Conservation (phyloP, 1,284 basidiomycete genomes). For the Singerocomus inundabilis region DNA sequence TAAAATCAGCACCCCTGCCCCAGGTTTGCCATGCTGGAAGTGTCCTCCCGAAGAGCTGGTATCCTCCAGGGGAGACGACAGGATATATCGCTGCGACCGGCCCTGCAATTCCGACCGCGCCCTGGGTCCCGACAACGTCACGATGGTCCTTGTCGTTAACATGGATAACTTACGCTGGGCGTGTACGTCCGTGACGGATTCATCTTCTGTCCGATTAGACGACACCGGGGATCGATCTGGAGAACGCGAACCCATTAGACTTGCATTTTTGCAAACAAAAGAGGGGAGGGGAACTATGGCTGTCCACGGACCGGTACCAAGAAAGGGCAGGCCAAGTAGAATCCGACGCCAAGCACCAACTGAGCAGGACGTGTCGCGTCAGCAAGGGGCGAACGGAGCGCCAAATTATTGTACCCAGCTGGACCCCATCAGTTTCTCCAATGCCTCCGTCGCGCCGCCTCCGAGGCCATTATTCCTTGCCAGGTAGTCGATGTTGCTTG, state of each 20-base stretch:
- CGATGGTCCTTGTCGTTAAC: neutral
- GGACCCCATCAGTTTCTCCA: slow-evolving; percentile 44
- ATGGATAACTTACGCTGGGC: slow-evolving; percentile 44
- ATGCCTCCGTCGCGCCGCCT: slow-evolving; percentile 42
- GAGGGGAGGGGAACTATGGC: neutral
- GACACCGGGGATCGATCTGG: slow-evolving; percentile 60
- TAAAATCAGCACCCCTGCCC: slow-evolving; percentile 52
- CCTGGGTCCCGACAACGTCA: slow-evolving; percentile 38
- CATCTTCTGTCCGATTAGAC: slow-evolving; percentile 63
- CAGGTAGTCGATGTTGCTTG: slow-evolving; percentile 67
- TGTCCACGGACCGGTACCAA: slow-evolving; percentile 50
- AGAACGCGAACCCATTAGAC: neutral
- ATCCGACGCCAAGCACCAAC: slow-evolving; percentile 62
- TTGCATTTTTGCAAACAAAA: no score
- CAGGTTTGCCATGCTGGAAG: slow-evolving; percentile 63
- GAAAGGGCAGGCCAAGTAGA: slow-evolving; percentile 62
- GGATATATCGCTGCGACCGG: slow-evolving; percentile 65
- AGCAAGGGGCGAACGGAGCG: no score
- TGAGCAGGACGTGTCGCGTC: no score
- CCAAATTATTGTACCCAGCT: no score
- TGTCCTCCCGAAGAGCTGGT: slow-evolving; percentile 60
- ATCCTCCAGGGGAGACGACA: slow-evolving; percentile 63
- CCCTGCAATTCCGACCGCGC: slow-evolving; percentile 64
- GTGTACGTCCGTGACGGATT: slow-evolving; percentile 63
- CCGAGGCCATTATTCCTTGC: slow-evolving; percentile 61